Evolutionary conservation across 352 stramenopile genomes (phyloP).

Genomic region (Thraustochytrium striatum): DNA sequence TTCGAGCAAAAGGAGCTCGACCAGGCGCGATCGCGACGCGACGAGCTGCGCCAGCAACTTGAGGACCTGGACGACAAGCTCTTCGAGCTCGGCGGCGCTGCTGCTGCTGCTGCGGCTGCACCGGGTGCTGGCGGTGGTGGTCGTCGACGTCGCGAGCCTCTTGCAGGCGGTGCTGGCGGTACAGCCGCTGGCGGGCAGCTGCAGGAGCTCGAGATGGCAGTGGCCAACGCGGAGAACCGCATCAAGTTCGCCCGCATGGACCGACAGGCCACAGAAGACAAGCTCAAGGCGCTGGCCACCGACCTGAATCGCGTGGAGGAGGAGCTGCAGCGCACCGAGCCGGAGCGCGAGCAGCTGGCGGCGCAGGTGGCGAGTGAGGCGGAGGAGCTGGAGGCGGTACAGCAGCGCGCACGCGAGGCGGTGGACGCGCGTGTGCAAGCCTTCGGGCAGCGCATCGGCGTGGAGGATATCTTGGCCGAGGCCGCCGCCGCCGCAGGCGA

Average conservation of each 20-base stretch:
- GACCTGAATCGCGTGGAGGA: not conserved
- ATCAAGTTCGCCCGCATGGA: constrained; percentile 47
- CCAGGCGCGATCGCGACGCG: constrained; percentile 19
- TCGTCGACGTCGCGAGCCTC: too few species aligned
- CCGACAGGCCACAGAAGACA: not conserved
- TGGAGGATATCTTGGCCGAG: not conserved
- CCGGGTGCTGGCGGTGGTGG: too few species aligned
- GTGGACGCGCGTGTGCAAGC: too few species aligned
- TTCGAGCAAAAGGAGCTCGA: constrained; percentile 58
- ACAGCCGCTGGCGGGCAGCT: too few species aligned
- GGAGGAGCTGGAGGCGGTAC: constrained; percentile 28
- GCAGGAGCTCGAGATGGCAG: constrained; percentile 56
- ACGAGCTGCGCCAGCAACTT: constrained; percentile 55
- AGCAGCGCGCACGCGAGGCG: constrained; percentile 61
- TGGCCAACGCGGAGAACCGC: constrained; percentile 54
- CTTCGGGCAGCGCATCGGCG: not conserved
- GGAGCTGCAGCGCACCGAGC: not conserved
- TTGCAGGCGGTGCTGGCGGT: too few species aligned
- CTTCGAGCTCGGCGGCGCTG: constrained; percentile 17
- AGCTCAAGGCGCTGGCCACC: not conserved
- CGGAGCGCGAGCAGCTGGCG: not conserved
- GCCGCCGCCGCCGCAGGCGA: not conserved
- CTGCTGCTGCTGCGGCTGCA: too few species aligned
- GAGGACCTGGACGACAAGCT: constrained; percentile 59
- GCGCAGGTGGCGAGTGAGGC: constrained; percentile 10